phyloP scores from a whole-genome alignment of 768 basidiomycete genomes.

The Russula emetica region DNA sequence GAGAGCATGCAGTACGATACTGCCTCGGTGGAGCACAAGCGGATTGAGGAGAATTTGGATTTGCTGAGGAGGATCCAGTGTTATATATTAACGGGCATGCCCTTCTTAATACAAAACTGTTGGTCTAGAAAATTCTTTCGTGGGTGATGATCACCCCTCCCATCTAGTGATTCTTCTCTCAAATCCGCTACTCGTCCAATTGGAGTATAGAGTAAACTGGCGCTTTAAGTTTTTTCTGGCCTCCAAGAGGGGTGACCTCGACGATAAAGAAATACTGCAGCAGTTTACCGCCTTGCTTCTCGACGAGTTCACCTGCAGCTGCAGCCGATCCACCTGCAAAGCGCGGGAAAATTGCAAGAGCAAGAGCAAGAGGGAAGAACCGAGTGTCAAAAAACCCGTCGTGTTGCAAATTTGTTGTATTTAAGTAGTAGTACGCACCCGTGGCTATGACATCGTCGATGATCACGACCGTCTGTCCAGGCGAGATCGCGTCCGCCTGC shows the following conservation, averaged over 20 bases:
- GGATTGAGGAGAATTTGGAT: constrained; percentile 28
- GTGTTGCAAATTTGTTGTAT: neutral
- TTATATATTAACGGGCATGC: constrained; percentile 76
- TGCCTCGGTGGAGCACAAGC: constrained; percentile 27
- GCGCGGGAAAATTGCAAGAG: neutral
- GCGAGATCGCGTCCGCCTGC: constrained; percentile 78
- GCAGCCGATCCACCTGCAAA: constrained; percentile 81
- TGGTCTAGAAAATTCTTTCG: constrained; percentile 41
- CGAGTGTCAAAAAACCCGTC: neutral
- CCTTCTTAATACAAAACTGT: constrained; percentile 67
- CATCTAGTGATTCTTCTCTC: neutral
- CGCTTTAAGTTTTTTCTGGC: constrained; percentile 72
- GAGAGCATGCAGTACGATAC: constrained; percentile 32
- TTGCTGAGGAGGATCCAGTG: constrained; percentile 42
- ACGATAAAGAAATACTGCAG: constrained; percentile 95
- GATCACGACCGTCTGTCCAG: constrained; percentile 80
- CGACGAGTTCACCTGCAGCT: constrained; percentile 86
- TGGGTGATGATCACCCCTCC: neutral
- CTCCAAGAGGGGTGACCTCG: constrained; percentile 73
- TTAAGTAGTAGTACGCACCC: constrained; percentile 44
- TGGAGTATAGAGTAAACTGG: constrained; percentile 88
- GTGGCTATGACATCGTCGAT: constrained; percentile 97
- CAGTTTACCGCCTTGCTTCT: constrained; percentile 76
- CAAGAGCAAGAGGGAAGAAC: neutral
- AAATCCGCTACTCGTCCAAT: constrained; percentile 47